Conservation (phyloP, 768 basidiomycete genomes). For the Termitomyces sp. region DNA sequence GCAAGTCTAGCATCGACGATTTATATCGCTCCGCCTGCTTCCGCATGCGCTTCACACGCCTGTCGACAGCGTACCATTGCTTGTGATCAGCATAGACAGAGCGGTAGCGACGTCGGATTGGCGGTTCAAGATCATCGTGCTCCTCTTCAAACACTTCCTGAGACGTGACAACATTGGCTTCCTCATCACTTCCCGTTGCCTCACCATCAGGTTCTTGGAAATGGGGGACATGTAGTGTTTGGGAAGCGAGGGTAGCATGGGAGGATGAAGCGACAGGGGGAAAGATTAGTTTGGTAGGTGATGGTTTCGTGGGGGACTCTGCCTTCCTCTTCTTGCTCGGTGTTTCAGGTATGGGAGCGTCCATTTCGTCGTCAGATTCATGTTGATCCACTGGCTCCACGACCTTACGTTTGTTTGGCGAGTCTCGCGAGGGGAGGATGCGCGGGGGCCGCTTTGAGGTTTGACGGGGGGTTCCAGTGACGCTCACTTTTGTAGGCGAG, state of each 20-base stretch:
- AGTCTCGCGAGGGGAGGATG: no score
- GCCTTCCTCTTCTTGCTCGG: no score
- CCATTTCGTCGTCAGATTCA: no score
- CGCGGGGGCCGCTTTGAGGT: no score
- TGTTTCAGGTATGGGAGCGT: no score
- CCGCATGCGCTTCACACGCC: slow-evolving; percentile 28
- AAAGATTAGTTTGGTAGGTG: no score
- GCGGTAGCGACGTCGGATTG: slow-evolving; percentile 35
- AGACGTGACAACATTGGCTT: slow-evolving; percentile 10
- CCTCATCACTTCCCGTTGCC: slow-evolving; percentile 11
- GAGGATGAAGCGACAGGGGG: slow-evolving; percentile 1
- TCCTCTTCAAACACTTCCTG: slow-evolving; percentile 16
- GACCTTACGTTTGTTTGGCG: no score
- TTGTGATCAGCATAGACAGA: slow-evolving; percentile 47
- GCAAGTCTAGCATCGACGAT: background rate
- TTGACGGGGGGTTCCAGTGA: no score
- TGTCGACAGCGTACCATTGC: slow-evolving; percentile 45
- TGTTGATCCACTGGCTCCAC: no score
- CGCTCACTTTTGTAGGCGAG: no score
- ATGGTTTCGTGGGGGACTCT: no score
- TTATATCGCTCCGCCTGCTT: slow-evolving; percentile 20
- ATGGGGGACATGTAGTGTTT: background rate
- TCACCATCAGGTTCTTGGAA: background rate
- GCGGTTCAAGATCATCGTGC: slow-evolving; percentile 18
- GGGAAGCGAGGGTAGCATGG: slow-evolving; percentile 2